Percentiles rank a stretch among this genome's conserved stretches.
Conservation (phyloP, 805 yeast genomes). For the Zygotorulaspora danielsina region DNA sequence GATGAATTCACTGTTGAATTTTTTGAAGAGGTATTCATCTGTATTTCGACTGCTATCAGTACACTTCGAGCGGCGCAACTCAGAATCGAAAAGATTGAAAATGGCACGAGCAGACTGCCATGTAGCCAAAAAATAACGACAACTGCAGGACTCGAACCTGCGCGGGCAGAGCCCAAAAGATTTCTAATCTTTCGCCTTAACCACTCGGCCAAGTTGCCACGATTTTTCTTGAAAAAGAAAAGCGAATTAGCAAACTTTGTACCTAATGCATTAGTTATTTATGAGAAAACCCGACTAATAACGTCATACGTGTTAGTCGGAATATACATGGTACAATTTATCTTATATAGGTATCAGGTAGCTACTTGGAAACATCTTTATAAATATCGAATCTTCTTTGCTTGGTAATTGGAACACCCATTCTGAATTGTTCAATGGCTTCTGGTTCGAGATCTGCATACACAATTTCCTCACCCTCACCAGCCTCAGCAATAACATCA, state of each 20-base stretch:
- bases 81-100: no score
- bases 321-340: no score
- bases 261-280: no score
- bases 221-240: no score
- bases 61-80: no score
- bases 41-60: no score
- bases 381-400: constrained; percentile 70
- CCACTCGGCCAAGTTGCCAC: constrained; percentile 55
- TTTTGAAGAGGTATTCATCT: no score
- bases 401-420: constrained; percentile 60
- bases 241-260: no score
- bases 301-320: background rate
- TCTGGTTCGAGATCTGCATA: constrained; percentile 70
- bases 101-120: no score
- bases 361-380: constrained; percentile 29
- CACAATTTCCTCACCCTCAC: constrained; percentile 70
- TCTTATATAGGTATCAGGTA: no score
- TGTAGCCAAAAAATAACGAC: constrained; percentile 50
- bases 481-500: constrained; percentile 62
- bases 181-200: constrained; percentile 57
- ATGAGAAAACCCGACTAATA: no score
- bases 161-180: constrained; percentile 53
- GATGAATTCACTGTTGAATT: no score
- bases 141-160: constrained; percentile 65
- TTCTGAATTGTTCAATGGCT: constrained; percentile 52